phyloP scores from a whole-genome alignment of 1,139 yeast species.

The Saccharomycopsis crataegensis region DNA sequence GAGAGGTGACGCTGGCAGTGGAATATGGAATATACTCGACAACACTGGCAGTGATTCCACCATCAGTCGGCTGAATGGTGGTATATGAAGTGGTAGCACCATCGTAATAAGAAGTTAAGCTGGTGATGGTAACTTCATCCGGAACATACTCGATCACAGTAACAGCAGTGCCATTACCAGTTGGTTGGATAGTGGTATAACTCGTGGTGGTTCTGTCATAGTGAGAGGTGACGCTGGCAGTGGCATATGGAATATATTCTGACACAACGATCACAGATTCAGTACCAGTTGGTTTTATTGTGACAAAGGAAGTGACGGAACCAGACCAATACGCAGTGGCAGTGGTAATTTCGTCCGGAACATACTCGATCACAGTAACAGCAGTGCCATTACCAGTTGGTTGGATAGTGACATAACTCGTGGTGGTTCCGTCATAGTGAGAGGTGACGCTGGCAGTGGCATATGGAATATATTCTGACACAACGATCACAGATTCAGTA shows the following conservation, averaged over 20 bases:
- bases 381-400: background rate
- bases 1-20: too few species aligned
- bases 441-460: background rate
- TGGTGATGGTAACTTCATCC: conserved; percentile 1
- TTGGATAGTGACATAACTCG: background rate
- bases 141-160: conserved; percentile 3
- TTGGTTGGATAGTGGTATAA: background rate
- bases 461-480: conserved; percentile 3
- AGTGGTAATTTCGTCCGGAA: conserved; percentile 7
- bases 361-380: background rate
- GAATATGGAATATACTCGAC: conserved; percentile 2
- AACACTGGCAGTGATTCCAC: conserved; percentile 1
- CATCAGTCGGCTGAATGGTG: conserved; percentile 8
- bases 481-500: background rate
- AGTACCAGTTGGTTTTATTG: conserved; percentile 7
- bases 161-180: background rate
- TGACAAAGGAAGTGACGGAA: background rate
- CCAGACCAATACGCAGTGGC: background rate
- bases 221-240: background rate
- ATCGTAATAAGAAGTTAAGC: background rate
- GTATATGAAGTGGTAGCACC: conserved; percentile 4
- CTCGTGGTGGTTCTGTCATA: background rate
- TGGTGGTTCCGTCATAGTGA: background rate
- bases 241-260: conserved; percentile 2
- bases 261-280: background rate